phyloP scores from a whole-genome alignment of 2,329 filamentous ascomycete genomes.

The Hypoxylon sp. region DNA sequence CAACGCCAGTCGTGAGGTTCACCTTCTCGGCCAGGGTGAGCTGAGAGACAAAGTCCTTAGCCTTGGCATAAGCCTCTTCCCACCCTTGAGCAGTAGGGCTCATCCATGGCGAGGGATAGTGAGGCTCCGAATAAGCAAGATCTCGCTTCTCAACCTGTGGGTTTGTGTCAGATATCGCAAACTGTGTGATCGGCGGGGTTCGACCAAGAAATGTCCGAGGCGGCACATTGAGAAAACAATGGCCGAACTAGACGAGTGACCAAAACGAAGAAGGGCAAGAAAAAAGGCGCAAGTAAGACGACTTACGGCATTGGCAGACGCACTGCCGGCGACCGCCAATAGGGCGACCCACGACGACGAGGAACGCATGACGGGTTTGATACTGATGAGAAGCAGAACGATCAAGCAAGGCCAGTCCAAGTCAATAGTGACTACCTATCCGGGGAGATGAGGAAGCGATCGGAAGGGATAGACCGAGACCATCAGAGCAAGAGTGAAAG shows the following conservation, averaged over 20 bases:
- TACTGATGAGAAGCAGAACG: slow-evolving; percentile 5
- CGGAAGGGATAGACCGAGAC: slow-evolving; percentile 13
- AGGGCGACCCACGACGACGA: slow-evolving; percentile 25
- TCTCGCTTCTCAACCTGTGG: slow-evolving; percentile 36
- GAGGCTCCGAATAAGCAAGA: slow-evolving; percentile 41
- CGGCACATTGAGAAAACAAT: slow-evolving; percentile 17
- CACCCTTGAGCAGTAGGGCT: slow-evolving; percentile 75
- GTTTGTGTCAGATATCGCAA: slow-evolving; percentile 35
- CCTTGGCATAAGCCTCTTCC: slow-evolving; percentile 78
- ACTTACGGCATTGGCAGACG: slow-evolving; percentile 25
- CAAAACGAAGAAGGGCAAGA: neutral
- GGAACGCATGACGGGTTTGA: slow-evolving; percentile 29
- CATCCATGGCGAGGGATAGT: slow-evolving; percentile 90
- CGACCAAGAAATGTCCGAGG: slow-evolving; percentile 5
- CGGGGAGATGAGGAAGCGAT: slow-evolving; percentile 7
- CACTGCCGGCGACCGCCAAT: slow-evolving; percentile 24
- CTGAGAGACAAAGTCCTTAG: slow-evolving; percentile 80
- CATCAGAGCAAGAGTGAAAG: neutral
- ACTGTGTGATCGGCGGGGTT: slow-evolving; percentile 14
- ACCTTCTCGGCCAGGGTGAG: slow-evolving; percentile 89
- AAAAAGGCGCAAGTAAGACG: neutral
- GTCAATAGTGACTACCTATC: slow-evolving; percentile 16
- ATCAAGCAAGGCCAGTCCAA: slow-evolving; percentile 5
- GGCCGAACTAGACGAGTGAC: neutral
- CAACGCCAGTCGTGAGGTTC: slow-evolving; percentile 90